phyloP scores from a whole-genome alignment of 2,329 filamentous ascomycete species.

The Hymenotorrendiella dingleyae region DNA sequence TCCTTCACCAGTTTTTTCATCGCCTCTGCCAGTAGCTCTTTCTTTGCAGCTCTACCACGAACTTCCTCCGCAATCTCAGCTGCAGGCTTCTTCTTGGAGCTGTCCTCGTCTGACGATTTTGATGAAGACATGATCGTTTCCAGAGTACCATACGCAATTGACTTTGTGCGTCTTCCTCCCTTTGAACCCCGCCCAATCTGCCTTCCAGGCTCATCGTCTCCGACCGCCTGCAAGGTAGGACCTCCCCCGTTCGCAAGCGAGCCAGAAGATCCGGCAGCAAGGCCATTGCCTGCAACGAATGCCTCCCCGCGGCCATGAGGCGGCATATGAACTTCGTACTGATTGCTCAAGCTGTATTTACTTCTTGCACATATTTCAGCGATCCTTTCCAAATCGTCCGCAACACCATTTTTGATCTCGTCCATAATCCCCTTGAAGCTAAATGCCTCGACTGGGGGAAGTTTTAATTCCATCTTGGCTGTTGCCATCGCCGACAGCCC shows the following conservation, averaged over 20 bases:
- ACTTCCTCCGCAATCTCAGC: constrained; percentile 49
- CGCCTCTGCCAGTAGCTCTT: constrained; percentile 11
- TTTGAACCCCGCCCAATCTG: constrained; percentile 19
- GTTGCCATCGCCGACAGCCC: constrained; percentile 16
- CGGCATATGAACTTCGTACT: constrained; percentile 60
- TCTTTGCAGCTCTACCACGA: constrained; percentile 42
- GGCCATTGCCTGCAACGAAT: constrained; percentile 34
- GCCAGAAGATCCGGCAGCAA: constrained; percentile 16
- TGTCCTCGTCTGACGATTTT: constrained; percentile 57
- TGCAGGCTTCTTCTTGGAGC: constrained; percentile 50
- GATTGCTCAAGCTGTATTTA: constrained; percentile 59
- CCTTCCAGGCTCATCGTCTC: constrained; percentile 46
- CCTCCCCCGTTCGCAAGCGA: constrained; percentile 34
- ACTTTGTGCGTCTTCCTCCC: constrained; percentile 25
- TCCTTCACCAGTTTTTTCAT: constrained; percentile 6
- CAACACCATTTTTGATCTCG: constrained; percentile 44
- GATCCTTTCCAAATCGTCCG: constrained; percentile 56
- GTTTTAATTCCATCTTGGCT: constrained; percentile 35
- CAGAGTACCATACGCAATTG: constrained; percentile 51
- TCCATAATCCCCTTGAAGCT: constrained; percentile 60
- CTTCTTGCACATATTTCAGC: constrained; percentile 62
- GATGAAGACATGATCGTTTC: constrained; percentile 64
- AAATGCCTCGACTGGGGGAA: constrained; percentile 58
- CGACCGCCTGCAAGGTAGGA: constrained; percentile 52
- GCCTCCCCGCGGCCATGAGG: constrained; percentile 53